A percentile compares a stretch with the other conserved stretches of the same genome.
phyloP scores from a whole-genome alignment of 805 yeast species.

The Candida golubevii region DNA sequence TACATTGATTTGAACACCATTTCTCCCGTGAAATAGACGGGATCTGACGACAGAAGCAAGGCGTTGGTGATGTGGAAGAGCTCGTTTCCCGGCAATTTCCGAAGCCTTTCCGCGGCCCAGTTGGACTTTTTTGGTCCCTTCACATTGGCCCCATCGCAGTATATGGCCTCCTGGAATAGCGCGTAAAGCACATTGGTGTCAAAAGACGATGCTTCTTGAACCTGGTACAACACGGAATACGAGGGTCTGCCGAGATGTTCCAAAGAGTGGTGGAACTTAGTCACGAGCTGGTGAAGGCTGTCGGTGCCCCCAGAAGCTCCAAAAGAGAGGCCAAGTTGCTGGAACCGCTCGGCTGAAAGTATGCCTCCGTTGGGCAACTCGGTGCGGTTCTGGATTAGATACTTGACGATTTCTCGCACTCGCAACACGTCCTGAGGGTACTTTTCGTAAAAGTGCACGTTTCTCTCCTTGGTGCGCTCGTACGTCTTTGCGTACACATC shows the following conservation, averaged over 20 bases:
- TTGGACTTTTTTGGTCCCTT: conserved; percentile 21
- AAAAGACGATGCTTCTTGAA: conserved; percentile 37
- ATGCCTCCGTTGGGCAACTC: conserved; percentile 49
- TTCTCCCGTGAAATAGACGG: conserved; percentile 50
- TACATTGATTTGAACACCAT: conserved; percentile 51
- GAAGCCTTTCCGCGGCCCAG: conserved; percentile 48
- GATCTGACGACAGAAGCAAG: conserved; percentile 5
- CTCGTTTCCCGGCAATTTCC: conserved; percentile 23
- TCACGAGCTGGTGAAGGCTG: conserved; percentile 40
- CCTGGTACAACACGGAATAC: conserved; percentile 28
- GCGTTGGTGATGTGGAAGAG: conserved; percentile 21
- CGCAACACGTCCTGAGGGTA: conserved; percentile 44
- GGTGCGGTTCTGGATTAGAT: conserved; percentile 27
- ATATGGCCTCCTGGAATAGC: conserved; percentile 56
- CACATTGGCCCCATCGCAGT: conserved; percentile 33
- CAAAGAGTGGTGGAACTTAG: conserved; percentile 39
- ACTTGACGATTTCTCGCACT: conserved; percentile 35
- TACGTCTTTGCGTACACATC: conserved; percentile 49
- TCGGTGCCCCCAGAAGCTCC: conserved; percentile 52
- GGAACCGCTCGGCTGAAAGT: conserved; percentile 48
- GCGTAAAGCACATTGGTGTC: conserved; percentile 55
- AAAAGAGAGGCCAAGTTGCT: conserved; percentile 47
- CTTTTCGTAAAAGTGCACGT: conserved; percentile 42
- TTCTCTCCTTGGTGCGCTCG: conserved; percentile 43
- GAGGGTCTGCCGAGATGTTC: conserved; percentile 32